Percentiles rank a stretch among this genome's conserved stretches.
Conservation (phyloP, 345 rosid genomes). For the Salix koriyanagi region DNA sequence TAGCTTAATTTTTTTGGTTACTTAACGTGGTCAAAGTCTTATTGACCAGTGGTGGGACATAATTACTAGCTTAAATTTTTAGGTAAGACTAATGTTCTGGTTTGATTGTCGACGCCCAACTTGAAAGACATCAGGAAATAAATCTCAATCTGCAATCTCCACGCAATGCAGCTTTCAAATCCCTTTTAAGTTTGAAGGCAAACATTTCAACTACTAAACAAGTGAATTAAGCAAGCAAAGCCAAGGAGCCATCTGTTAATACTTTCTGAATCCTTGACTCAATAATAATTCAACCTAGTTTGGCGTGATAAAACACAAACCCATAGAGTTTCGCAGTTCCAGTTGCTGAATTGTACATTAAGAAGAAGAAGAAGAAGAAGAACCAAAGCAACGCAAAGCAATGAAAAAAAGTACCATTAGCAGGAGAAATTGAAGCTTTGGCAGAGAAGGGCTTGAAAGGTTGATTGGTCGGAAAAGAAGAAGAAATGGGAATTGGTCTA, state of each 20-base stretch:
- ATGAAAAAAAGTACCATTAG: constrained; percentile 29
- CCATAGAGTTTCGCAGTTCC: background rate
- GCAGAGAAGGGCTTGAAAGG: constrained; percentile 46
- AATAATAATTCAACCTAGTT: too few species aligned
- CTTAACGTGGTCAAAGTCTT: too few species aligned
- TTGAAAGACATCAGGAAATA: background rate
- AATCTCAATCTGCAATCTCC: background rate
- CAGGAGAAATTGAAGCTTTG: constrained; percentile 37
- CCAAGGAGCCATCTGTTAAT: too few species aligned
- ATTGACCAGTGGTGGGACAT: too few species aligned
- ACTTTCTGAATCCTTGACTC: too few species aligned
- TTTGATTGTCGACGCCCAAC: background rate
- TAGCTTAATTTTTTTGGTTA: too few species aligned
- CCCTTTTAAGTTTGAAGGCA: background rate
- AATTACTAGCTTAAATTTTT: too few species aligned
- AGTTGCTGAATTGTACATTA: background rate
- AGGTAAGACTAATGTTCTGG: background rate
- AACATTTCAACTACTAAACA: background rate
- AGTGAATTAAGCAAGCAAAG: too few species aligned
- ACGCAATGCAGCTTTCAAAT: background rate
- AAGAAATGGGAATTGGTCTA: constrained; percentile 36
- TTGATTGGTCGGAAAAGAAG: constrained; percentile 29
- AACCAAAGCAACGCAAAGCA: background rate
- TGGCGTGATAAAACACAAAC: background rate
- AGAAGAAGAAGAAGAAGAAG: background rate